Percentiles rank a stretch among this genome's conserved stretches.
phyloP scores from a whole-genome alignment of 2,329 filamentous ascomycete genomes.

The Colletotrichum paranaense region DNA sequence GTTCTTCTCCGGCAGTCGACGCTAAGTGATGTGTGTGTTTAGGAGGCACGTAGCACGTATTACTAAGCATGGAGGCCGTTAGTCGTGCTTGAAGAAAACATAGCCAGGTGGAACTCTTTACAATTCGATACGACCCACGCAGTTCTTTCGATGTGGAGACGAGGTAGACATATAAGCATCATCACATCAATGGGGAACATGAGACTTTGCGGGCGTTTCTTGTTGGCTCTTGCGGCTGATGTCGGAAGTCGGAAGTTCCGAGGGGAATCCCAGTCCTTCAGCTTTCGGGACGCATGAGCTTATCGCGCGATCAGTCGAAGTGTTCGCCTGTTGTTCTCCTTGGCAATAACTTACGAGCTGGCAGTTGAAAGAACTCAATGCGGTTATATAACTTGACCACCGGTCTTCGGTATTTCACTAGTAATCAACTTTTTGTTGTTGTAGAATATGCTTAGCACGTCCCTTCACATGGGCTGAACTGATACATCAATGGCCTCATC shows the following conservation, averaged over 20 bases:
- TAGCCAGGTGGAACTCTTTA: not conserved
- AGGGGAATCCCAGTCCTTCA: not conserved
- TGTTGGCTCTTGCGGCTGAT: not conserved
- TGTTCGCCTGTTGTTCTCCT: not conserved
- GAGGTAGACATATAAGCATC: constrained; percentile 1
- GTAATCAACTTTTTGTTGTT: too few species aligned
- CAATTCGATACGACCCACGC: not conserved
- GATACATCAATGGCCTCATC: not conserved
- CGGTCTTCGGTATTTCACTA: not conserved
- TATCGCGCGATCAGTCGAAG: not conserved
- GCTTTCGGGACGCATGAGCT: not conserved
- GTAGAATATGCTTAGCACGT: not conserved
- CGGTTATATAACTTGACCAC: not conserved
- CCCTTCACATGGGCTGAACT: not conserved
- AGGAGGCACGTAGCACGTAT: not conserved
- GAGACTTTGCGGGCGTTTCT: not conserved
- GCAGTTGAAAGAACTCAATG: not conserved
- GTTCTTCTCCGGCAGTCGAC: not conserved
- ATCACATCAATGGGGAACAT: not conserved
- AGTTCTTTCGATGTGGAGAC: not conserved
- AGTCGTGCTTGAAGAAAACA: not conserved
- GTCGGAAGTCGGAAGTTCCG: not conserved
- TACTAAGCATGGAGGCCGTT: not conserved
- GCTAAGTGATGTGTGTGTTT: not conserved
- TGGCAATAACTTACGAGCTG: not conserved